Evolutionary conservation across 306 rosid genomes (phyloP), one percentile per base, ranked within the genome.

Genomic region (Quercus robur): DNA sequence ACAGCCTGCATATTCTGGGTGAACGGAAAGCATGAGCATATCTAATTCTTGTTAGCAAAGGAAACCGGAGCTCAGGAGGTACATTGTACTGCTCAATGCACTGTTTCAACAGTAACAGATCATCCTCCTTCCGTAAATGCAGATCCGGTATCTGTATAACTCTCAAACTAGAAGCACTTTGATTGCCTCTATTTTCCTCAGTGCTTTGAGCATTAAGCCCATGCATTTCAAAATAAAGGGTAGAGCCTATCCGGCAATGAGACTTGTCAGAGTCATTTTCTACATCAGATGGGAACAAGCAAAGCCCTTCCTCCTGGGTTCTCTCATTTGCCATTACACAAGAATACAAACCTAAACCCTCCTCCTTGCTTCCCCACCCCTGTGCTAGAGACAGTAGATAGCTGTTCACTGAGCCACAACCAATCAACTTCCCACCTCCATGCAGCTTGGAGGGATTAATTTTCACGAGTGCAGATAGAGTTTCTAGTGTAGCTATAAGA

Each of bases 321-420:
- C 85, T 87, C 82, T 94, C 99, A 30, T 90, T 93, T 77, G 90
- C 93, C 88, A 93, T 82, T 41, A 94, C 90, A 83, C 97, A 94
- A 54, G 97, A 90, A 86, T 86, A 93, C 82, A 94, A 83, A 73
- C 99, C 99, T 91, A 94, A 82, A 54, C 97, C 97, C 85, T 94
- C 99, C 81, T 93, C 99, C 88, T 94, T 94, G 94, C 94, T 93
- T 85, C 99, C 99, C 99, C 99, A 94, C 51, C 97, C 99, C 75
- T 94, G 99, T 70, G 97, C 97, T 49, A 94, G 87, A 83, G 97
- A 94, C 74, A 94, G 83, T 57, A 94, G 97, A 90, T 82, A 86
- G 80, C 95, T 86, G 75, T 94, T 94, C 76, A 94, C 97, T 46
- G 91, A 87, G 78, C 95, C 97, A 81, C 99, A 94, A 78, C 94